These are phyloP conservation scores for Thuja plicata DNA, from an alignment of 83 land plant species.

Conservation along the genomic window DNA sequence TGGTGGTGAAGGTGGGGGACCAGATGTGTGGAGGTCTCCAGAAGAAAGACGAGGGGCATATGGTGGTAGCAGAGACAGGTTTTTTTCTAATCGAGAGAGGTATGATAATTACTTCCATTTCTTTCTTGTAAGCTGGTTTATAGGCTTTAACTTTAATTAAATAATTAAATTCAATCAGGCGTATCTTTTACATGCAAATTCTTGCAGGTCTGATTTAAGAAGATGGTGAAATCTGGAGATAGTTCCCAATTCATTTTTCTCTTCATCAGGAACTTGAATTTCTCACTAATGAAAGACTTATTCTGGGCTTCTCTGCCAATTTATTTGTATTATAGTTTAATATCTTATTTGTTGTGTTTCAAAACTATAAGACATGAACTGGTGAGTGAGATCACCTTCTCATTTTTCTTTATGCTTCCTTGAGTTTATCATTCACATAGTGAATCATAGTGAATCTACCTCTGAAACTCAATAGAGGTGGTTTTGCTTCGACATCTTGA, in stretches of 20 bases:
- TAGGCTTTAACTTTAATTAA: neutral
- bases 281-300: constrained; percentile 1
- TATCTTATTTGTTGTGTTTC: neutral
- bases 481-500: neutral
- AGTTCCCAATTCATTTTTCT: neutral
- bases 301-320: neutral
- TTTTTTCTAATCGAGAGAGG: constrained; percentile 14
- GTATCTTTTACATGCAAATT: neutral
- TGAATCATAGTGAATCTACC: neutral
- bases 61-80: constrained; percentile 33
- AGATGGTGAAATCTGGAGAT: constrained; percentile 8
- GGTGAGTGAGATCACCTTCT: neutral
- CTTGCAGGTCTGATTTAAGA: constrained; percentile 5
- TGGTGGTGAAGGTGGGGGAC: constrained; percentile 24
- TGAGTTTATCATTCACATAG: neutral
- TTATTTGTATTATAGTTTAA: constrained; percentile 7
- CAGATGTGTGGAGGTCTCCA: constrained; percentile 47
- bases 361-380: neutral
- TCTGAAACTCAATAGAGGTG: neutral
- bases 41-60: constrained; percentile 35
- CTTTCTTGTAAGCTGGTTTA: neutral
- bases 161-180: neutral
- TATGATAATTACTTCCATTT: neutral
- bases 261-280: constrained; percentile 1
- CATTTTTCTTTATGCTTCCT: neutral